Base-by-base conservation (phyloP, 106 monocot genomes). In the Allium fistulosum region DNA sequence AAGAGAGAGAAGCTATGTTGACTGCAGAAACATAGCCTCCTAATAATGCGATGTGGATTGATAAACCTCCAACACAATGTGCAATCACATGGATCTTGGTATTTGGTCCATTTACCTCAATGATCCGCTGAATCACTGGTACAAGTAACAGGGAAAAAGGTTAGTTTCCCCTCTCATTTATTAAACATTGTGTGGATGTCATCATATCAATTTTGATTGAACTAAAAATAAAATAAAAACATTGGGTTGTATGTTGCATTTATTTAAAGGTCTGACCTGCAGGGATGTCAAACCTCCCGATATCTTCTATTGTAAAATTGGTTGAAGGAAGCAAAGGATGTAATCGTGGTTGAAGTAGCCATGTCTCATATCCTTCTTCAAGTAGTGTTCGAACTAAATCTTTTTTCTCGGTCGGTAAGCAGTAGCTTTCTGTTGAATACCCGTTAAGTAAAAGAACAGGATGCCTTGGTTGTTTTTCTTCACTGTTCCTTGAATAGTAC, bases 31-130 rank as follows among this genome's bases (percentile, higher is more conserved):
- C 45, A 63, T 76, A 48, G 60, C 75, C 75, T 69, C 75, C 75
- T 37, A 75, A 18, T 14, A 75, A 46, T 18, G 75, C 68, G 14
- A 69, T 63, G 53, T 76, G 76, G 51, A 76, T 69, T 69, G 69
- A 27, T 47, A 76, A 65, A 10, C 79, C 79, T 26, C 79, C 79
- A 13, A 59, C 74, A 74, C 79, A 79, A 49, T 79, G 79, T 37
- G 74, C 79, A 74, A 79, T 74, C 37, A 79, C 79, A 70, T 79
- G 79, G 17, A 74, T 62, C 56, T 69, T 74, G 64, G 59, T 61
- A 16, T 11, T n/a, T 53, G 60, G 58, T 1, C 74, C 74, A 70
- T 79, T 53, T 49, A 65, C 8, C 69, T 69, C 74, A 18, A 10
- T 7, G 59, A 79, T 79, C 57, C 58, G 68, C 17, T 17, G 14